Percentiles rank a stretch among this genome's conserved stretches.
Evolutionary conservation across 495 filamentous ascomycete species (phyloP).

Genomic region (Glonium stellatum): DNA sequence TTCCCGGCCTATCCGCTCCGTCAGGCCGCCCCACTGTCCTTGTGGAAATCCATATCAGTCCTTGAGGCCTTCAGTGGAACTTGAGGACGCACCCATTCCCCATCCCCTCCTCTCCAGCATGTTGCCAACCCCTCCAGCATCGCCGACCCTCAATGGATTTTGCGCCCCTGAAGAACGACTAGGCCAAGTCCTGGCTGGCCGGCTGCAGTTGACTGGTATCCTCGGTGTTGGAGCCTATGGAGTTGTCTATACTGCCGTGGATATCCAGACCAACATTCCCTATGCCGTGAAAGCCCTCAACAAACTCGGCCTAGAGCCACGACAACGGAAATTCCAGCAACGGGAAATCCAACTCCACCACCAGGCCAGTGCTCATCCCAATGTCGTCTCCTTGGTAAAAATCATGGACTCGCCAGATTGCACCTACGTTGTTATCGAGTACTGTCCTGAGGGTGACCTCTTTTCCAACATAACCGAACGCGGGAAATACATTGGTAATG

Average conservation of each 20-base stretch:
- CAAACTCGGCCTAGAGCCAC: conserved; percentile 80
- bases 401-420: conserved; percentile 91
- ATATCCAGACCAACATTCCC: conserved; percentile 69
- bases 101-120: conserved; percentile 31
- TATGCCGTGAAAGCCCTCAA: conserved; percentile 97
- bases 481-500: conserved; percentile 87
- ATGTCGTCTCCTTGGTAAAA: conserved; percentile 89
- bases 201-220: conserved; percentile 75
- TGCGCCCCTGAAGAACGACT: conserved; percentile 75
- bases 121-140: conserved; percentile 57
- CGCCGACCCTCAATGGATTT: conserved; percentile 47
- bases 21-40: neutral
- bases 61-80: conserved; percentile 35
- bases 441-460: conserved; percentile 92
- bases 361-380: conserved; percentile 76
- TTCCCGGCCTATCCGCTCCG: conserved; percentile 9
- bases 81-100: conserved; percentile 14
- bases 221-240: conserved; percentile 94
- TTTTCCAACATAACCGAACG: conserved; percentile 96
- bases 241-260: conserved; percentile 89
- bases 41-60: conserved; percentile 15
- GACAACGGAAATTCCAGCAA: conserved; percentile 85
- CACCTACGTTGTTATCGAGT: conserved; percentile 95
- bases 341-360: conserved; percentile 90
- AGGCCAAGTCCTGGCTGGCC: conserved; percentile 74